Evolutionary conservation across 495 filamentous ascomycete species (phyloP).

Genomic region (Penicillium roqueforti): DNA sequence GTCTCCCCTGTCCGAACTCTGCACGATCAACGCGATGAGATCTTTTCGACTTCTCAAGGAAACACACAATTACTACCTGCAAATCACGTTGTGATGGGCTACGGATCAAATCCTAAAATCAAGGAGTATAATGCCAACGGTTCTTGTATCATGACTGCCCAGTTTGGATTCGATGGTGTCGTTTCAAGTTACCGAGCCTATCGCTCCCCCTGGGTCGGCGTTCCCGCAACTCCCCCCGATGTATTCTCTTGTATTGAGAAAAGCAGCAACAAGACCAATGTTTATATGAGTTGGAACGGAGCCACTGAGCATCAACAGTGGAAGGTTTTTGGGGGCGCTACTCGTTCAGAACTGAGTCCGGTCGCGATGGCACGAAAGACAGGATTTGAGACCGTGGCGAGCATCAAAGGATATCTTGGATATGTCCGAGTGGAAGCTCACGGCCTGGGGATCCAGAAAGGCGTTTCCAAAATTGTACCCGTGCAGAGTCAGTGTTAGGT

Average conservation of each 20-base stretch:
- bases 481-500: not conserved
- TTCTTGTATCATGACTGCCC: conserved; percentile 13
- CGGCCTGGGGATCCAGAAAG: not conserved
- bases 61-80: conserved; percentile 31
- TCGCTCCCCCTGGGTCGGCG: conserved; percentile 20
- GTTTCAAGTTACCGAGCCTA: conserved; percentile 25
- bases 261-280: conserved; percentile 4
- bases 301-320: conserved; percentile 23
- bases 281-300: conserved; percentile 34
- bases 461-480: not conserved
- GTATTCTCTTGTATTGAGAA: conserved; percentile 14
- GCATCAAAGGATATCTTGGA: not conserved
- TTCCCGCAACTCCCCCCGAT: conserved; percentile 15
- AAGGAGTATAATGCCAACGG: conserved; percentile 36
- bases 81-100: conserved; percentile 38
- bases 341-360: not conserved
- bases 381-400: not conserved
- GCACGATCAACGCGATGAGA: conserved; percentile 21
- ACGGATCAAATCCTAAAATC: conserved; percentile 39
- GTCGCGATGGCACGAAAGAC: not conserved
- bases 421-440: not conserved
- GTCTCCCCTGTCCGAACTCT: conserved; percentile 13
- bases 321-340: conserved; percentile 8
- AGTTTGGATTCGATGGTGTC: conserved; percentile 17
- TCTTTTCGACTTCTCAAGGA: conserved; percentile 39